phyloP scores from a whole-genome alignment of 2,329 filamentous ascomycete species.

The Penicillium sp. region DNA sequence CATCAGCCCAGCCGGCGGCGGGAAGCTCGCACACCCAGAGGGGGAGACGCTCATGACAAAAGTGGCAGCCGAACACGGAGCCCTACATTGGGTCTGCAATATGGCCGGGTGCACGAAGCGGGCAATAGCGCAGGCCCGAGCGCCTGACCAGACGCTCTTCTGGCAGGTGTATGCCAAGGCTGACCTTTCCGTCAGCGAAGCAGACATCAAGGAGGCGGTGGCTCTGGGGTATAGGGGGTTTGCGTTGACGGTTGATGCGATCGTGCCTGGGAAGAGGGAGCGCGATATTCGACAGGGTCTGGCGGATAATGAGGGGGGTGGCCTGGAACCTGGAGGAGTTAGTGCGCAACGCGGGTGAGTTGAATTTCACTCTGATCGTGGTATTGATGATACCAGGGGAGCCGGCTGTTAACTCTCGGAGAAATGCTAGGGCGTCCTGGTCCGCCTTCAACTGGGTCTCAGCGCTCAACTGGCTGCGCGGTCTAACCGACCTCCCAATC shows the following conservation, averaged over 20 bases:
- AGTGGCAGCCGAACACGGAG: slow-evolving; percentile 3
- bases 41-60: slow-evolving; percentile 3
- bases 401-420: too few species aligned
- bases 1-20: slow-evolving; percentile 13
- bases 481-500: slow-evolving; percentile 11
- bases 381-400: too few species aligned
- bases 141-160: not conserved
- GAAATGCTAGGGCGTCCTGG: not conserved
- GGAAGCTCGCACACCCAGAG: slow-evolving; percentile 5
- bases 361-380: too few species aligned
- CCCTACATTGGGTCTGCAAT: slow-evolving; percentile 14
- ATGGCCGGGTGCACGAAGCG: not conserved
- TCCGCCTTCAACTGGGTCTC: slow-evolving; percentile 6
- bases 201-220: slow-evolving; percentile 5
- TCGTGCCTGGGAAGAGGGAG: slow-evolving; percentile 10
- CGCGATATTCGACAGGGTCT: not conserved
- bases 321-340: too few species aligned
- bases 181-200: not conserved
- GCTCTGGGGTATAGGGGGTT: slow-evolving; percentile 10
- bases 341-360: too few species aligned
- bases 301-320: not conserved
- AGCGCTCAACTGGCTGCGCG: slow-evolving; percentile 8
- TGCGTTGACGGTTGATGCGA: slow-evolving; percentile 17
- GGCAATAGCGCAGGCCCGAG: not conserved
- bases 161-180: not conserved